Evolutionary conservation across 148 eudicot genomes (phyloP).

Genomic region (Arctostaphylos glauca): DNA sequence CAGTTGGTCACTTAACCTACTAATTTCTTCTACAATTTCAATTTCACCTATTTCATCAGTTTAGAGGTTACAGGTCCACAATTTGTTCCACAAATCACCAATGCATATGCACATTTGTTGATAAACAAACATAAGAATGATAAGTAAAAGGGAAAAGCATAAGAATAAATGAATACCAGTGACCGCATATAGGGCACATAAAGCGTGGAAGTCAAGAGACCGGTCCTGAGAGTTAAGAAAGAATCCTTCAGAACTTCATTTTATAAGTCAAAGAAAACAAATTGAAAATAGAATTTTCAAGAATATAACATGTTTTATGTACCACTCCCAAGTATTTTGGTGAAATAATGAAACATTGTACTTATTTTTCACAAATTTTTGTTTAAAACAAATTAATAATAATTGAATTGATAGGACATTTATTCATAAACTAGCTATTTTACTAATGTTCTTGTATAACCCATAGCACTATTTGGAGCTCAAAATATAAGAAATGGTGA

Average conservation of each 20-base stretch:
- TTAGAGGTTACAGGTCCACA: too few relatives aligned
- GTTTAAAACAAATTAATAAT: too few relatives aligned
- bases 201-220: conserved; percentile 78
- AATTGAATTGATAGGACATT: too few relatives aligned
- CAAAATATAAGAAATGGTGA: neutral
- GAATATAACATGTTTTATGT: too few relatives aligned
- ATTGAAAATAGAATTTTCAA: neutral
- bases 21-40: neutral
- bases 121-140: neutral
- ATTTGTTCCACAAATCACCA: neutral
- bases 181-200: conserved; percentile 90
- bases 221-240: conserved; percentile 53
- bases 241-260: too few relatives aligned
- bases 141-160: neutral
- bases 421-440: too few relatives aligned
- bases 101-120: neutral
- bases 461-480: neutral
- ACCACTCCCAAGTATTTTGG: too few relatives aligned
- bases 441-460: too few relatives aligned
- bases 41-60: neutral
- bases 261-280: neutral
- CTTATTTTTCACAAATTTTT: too few relatives aligned
- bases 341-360: too few relatives aligned
- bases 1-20: neutral
- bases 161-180: conserved; percentile 51